These are phyloP conservation scores for Globisporangium middletonii DNA, from an alignment of 352 stramenopile species.

Conservation along the genomic window DNA sequence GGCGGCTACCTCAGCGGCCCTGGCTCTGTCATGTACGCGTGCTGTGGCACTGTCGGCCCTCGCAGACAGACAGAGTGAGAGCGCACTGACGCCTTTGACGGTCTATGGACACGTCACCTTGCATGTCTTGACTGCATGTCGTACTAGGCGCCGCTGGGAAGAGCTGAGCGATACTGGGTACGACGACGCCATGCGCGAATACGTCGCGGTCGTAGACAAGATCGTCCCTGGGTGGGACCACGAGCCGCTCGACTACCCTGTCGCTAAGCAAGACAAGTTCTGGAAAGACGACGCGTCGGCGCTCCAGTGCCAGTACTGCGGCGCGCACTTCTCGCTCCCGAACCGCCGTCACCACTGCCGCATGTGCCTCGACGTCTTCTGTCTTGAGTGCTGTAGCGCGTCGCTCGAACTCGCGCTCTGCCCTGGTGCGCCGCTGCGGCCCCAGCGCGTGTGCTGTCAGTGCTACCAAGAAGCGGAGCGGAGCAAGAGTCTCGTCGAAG, in stretches of 20 bases:
- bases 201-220: conserved; percentile 48
- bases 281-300: conserved; percentile 50
- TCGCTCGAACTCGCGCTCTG: conserved; percentile 54
- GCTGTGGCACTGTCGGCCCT: background rate
- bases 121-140: background rate
- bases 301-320: conserved; percentile 42
- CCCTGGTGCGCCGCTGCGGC: conserved; percentile 43
- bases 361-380: conserved; percentile 72
- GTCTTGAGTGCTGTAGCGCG: conserved; percentile 37
- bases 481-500: conserved; percentile 38
- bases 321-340: conserved; percentile 30
- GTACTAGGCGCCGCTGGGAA: conserved; percentile 58
- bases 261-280: conserved; percentile 46
- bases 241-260: conserved; percentile 33
- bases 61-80: no score
- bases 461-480: conserved; percentile 53
- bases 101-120: background rate
- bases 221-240: conserved; percentile 65
- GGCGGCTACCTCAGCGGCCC: conserved; percentile 37
- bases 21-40: conserved; percentile 48
- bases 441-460: conserved; percentile 45
- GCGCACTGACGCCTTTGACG: background rate
- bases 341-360: conserved; percentile 64
- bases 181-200: conserved; percentile 49
- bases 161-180: conserved; percentile 32